Conservation (phyloP, 192 early-diverging fungal genomes). For the Oehlia diaphana region DNA sequence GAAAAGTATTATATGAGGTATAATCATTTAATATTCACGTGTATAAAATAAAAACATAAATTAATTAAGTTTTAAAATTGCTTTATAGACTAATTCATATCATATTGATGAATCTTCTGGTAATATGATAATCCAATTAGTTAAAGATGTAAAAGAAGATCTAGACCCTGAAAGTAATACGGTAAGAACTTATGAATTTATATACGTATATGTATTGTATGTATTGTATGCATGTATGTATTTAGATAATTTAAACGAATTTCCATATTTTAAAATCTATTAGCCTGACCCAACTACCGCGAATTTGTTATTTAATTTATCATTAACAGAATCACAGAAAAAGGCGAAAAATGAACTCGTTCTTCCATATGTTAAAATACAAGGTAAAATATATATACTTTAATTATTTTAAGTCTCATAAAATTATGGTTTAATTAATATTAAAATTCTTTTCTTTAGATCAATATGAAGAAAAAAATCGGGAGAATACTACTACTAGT, state of each 20-base stretch:
- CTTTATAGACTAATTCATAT: constrained; percentile 39
- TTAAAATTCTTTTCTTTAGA: not conserved
- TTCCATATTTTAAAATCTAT: not conserved
- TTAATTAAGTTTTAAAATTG: too few relatives aligned
- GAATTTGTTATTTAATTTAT: constrained; percentile 83
- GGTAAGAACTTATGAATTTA: not conserved
- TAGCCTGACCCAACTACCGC: constrained; percentile 67
- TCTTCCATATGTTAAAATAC: constrained; percentile 77
- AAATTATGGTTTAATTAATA: too few relatives aligned
- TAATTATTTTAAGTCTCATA: too few relatives aligned
- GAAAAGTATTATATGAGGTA: constrained; percentile 44
- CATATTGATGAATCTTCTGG: not conserved
- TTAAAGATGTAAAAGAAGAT: constrained; percentile 36
- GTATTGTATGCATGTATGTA: too few relatives aligned
- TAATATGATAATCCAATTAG: constrained; percentile 30
- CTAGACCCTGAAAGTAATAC: constrained; percentile 34
- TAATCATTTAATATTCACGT: not conserved
- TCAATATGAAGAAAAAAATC: constrained; percentile 24
- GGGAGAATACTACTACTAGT: not conserved
- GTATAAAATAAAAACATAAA: too few relatives aligned
- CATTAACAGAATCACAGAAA: constrained; percentile 81
- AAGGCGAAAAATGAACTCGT: constrained; percentile 71
- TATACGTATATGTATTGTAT: too few relatives aligned
- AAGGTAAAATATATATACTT: constrained; percentile 34
- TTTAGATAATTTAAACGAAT: not conserved